These are phyloP conservation scores for Rhizophora mangle DNA, from an alignment of 345 rosid genomes.

Conservation along the genomic window DNA sequence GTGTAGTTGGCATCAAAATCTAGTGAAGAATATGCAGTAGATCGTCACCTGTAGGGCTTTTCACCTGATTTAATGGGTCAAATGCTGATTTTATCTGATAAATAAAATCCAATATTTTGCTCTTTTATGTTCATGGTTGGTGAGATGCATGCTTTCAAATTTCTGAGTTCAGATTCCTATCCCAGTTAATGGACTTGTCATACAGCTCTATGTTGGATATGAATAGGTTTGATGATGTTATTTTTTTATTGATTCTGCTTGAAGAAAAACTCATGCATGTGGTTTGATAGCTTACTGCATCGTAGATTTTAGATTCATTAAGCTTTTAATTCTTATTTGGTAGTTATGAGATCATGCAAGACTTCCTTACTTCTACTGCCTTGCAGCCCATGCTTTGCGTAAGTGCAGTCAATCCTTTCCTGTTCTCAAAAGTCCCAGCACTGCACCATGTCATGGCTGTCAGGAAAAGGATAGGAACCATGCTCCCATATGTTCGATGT, in stretches of 20 bases:
- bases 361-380: constrained; percentile 20
- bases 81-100: neutral
- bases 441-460: constrained; percentile 66
- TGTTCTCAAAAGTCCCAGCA: constrained; percentile 88
- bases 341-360: constrained; percentile 11
- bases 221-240: neutral
- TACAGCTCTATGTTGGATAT: neutral
- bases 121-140: neutral
- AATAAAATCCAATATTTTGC: neutral
- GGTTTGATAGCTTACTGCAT: neutral
- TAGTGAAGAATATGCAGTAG: neutral
- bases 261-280: neutral
- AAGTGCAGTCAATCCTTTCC: constrained; percentile 90
- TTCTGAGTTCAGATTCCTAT: neutral
- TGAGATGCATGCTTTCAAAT: neutral
- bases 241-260: neutral
- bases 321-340: constrained; percentile 1
- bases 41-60: neutral
- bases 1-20: neutral
- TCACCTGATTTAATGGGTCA: neutral
- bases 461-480: constrained; percentile 66
- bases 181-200: constrained; percentile 8
- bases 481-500: constrained; percentile 88
- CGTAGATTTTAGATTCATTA: neutral
- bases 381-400: constrained; percentile 95